Evolutionary conservation across 2,329 filamentous ascomycete species (phyloP), one percentile per base, ranked within the genome.

Genomic region (Graphiopsis chlorocephala): DNA sequence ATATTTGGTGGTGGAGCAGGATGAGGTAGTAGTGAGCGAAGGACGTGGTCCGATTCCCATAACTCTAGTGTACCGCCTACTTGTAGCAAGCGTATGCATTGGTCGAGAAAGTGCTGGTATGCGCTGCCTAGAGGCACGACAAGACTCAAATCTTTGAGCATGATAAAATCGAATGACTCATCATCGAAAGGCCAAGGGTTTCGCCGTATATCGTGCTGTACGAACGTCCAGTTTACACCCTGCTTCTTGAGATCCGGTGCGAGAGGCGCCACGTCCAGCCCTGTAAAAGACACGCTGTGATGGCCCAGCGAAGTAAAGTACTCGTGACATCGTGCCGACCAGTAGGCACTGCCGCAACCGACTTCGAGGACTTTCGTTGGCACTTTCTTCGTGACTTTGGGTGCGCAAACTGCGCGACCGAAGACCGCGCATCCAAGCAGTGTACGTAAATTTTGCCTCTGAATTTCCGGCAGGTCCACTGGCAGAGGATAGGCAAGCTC

Each of bases 401-500:
- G 88, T 10, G 89, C 90, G 77, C 90, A 93, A 64, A 95, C 85
- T 0, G 92, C 90, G 12, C 87, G 87, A 52, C 92, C 92, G 72
- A 95, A 93, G 35, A 96, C 85, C 73, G 92, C 88, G 70, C 92
- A 89, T 60, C 93, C 83, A 67, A 97, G 84, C 69, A 96, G 83
- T 0, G 93, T 96, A 66, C 92, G 88, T 64, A 97, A 82, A 56
- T 88, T 93, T 78, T 97, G 93, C 64, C 93, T 87, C 78, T 97
- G 92, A 57, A 96, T 85, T 78, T 97, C 93, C 47, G 89, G 82
- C 47, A 97, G 85, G 78, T 97, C 94, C 79, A 90, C 90, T 45
- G 94, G 94, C 2, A 97, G 82, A n/a, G 92, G 92, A 72, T 98
- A 97, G 8, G 86, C 80, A 31, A 91, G 81, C 73, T 96, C 91